Evolutionary conservation across 2,329 filamentous ascomycete genomes (phyloP).

Genomic region (Colletotrichum sp.): DNA sequence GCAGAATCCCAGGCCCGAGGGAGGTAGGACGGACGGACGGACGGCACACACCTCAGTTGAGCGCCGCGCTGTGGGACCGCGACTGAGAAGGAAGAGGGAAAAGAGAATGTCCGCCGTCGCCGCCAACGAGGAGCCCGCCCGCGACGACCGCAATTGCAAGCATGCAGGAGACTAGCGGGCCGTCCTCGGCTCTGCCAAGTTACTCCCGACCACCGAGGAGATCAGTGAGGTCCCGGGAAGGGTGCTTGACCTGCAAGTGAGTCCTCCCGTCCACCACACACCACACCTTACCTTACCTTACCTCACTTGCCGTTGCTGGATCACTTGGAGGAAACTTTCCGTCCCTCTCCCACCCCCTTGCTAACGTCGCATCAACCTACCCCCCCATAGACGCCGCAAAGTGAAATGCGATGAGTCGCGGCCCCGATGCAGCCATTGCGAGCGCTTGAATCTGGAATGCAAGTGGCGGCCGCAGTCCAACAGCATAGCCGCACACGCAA

Average conservation of each 20-base stretch:
- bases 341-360: not conserved
- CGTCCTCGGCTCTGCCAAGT: conserved; percentile 8
- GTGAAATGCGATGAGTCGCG: conserved; percentile 59
- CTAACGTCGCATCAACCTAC: not conserved
- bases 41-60: not conserved
- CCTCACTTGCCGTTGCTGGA: not conserved
- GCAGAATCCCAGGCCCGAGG: not conserved
- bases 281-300: too few relatives aligned
- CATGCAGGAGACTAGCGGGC: conserved; percentile 20
- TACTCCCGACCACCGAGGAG: conserved; percentile 7
- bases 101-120: conserved; percentile 3
- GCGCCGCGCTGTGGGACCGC: not conserved
- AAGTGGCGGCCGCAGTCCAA: conserved; percentile 45
- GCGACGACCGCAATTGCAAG: conserved; percentile 12
- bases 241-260: conserved; percentile 53
- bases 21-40: not conserved
- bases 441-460: conserved; percentile 56
- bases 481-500: conserved; percentile 16
- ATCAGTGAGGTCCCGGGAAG: conserved; percentile 36
- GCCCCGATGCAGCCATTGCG: conserved; percentile 57
- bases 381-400: conserved; percentile 47
- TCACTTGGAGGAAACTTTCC: not conserved
- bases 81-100: not conserved
- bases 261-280: conserved; percentile 16
- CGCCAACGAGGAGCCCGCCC: conserved; percentile 1